Conservation (phyloP, 2,329 filamentous ascomycete species). For the Onygenales sp. region DNA sequence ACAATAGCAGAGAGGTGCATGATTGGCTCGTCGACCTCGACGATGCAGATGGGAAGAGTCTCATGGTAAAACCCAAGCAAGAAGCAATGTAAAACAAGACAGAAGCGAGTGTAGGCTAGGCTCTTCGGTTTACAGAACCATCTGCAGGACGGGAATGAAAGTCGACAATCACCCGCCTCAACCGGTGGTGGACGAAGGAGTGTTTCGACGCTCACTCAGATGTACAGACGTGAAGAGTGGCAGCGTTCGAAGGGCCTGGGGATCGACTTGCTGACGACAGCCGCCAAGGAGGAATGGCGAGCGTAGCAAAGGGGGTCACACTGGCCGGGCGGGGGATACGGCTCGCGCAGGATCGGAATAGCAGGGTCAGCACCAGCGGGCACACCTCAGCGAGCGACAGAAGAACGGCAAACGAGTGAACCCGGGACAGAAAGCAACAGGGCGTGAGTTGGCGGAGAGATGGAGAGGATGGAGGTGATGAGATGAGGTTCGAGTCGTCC, state of each 20-base stretch:
- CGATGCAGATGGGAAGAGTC: background rate
- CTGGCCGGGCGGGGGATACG: background rate
- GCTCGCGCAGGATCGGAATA: background rate
- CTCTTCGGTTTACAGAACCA: background rate
- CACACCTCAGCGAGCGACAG: background rate
- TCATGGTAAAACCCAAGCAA: constrained; percentile 5
- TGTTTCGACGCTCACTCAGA: too few relatives aligned
- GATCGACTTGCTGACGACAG: background rate
- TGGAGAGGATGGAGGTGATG: background rate
- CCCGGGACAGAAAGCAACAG: background rate
- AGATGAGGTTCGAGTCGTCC: too few relatives aligned
- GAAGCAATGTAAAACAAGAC: background rate
- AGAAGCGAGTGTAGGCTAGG: background rate
- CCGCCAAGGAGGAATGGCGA: background rate
- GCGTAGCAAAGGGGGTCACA: background rate
- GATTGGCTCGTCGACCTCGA: constrained; percentile 4
- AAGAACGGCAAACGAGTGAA: background rate
- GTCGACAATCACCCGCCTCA: background rate
- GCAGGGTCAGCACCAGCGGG: background rate
- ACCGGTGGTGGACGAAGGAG: too few relatives aligned
- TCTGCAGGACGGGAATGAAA: background rate
- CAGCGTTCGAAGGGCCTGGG: background rate
- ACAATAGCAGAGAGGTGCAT: constrained; percentile 10
- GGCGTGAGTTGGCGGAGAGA: background rate
- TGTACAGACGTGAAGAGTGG: background rate